Percentiles rank a stretch among this genome's conserved stretches.
Conservation (phyloP, 352 stramenopile genomes). For the Saprolegnia parasitica region DNA sequence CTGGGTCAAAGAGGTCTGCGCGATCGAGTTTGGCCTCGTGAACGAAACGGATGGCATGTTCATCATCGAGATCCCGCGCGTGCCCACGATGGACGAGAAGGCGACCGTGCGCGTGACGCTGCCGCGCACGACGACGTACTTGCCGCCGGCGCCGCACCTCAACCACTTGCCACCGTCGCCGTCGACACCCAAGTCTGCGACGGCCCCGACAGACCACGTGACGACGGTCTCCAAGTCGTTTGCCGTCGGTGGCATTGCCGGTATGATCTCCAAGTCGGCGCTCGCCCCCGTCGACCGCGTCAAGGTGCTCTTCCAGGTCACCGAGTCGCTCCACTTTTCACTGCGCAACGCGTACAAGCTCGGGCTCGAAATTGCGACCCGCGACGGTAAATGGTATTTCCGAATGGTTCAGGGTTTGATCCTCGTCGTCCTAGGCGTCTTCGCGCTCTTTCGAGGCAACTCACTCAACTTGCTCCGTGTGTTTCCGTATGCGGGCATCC, state of each 20-base stretch:
- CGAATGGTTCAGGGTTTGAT: conserved; percentile 34
- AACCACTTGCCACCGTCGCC: not conserved
- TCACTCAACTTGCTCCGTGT: conserved; percentile 26
- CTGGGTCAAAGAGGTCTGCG: conserved; percentile 64
- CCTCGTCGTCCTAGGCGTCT: conserved; percentile 49
- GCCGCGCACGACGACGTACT: conserved; percentile 9
- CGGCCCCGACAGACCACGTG: conserved; percentile 29
- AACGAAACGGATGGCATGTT: conserved; percentile 69
- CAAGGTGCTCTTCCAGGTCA: conserved; percentile 85
- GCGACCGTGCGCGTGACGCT: conserved; percentile 1
- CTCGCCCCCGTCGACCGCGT: conserved; percentile 74
- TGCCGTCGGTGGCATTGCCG: conserved; percentile 59
- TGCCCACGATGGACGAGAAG: not conserved
- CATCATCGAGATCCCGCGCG: conserved; percentile 36
- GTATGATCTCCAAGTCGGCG: conserved; percentile 69
- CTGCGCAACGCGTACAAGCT: conserved; percentile 65
- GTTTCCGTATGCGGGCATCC: conserved; percentile 31
- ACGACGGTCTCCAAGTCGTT: conserved; percentile 80
- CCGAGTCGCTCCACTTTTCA: conserved; percentile 60
- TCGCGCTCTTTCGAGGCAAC: conserved; percentile 29
- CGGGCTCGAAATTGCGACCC: conserved; percentile 43
- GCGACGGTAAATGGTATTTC: conserved; percentile 14
- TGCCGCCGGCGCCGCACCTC: not conserved
- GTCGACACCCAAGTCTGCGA: not conserved
- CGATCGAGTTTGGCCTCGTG: conserved; percentile 59